A percentile compares a stretch with the other conserved stretches of the same genome.
These are phyloP conservation scores for Bolboschoenus planiculmis DNA, from an alignment of 176 grass and related monocot genomes.

Conservation along the genomic window DNA sequence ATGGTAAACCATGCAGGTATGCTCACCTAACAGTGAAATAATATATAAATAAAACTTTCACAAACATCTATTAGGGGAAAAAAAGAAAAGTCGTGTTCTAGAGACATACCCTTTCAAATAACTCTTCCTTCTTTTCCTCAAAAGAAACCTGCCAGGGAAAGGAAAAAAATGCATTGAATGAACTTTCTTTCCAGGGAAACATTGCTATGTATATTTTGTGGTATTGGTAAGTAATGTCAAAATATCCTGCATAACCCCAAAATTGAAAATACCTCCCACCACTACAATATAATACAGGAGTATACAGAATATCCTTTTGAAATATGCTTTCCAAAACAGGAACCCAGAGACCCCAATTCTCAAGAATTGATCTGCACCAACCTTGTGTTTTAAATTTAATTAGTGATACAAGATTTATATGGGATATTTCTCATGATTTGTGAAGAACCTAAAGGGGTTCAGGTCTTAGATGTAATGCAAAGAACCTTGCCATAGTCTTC, in stretches of 20 bases:
- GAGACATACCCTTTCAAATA: conserved; percentile 90
- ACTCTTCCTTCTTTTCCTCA: conserved; percentile 91
- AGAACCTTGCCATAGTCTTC: conserved; percentile 95
- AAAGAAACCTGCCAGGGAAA: conserved; percentile 79
- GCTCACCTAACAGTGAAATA: conserved; percentile 64
- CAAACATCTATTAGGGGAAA: conserved; percentile 18
- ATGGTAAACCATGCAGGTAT: conserved; percentile 95
- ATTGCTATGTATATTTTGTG: neutral
- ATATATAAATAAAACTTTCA: conserved; percentile 9
- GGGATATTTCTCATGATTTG: neutral
- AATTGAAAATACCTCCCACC: neutral
- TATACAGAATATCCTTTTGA: neutral
- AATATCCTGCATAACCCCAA: conserved; percentile 22
- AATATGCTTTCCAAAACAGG: neutral
- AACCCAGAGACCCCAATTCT: neutral
- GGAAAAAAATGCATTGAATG: conserved; percentile 24
- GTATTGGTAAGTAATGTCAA: neutral
- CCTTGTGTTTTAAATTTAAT: neutral
- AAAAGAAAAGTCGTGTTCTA: neutral
- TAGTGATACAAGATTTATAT: neutral
- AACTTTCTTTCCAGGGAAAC: neutral
- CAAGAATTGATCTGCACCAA: neutral
- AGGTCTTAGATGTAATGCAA: conserved; percentile 3
- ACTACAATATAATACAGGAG: neutral
- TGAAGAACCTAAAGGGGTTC: neutral